These are phyloP conservation scores for Bidens hawaiensis DNA, from an alignment of 140 eudicot genomes.

Conservation along the genomic window DNA sequence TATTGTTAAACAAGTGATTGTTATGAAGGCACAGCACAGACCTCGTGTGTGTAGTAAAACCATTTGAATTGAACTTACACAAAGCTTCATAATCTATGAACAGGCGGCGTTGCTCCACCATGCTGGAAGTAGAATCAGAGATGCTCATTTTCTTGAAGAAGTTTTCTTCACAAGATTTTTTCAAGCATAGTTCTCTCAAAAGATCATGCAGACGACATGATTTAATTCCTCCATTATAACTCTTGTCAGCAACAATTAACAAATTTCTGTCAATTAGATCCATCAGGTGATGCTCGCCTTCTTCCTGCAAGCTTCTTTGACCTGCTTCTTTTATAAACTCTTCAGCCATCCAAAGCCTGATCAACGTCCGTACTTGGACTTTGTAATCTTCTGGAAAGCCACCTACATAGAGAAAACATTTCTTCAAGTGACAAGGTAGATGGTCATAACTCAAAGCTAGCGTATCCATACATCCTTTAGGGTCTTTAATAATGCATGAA, in stretches of 20 bases:
- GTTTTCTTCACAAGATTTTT: conserved; percentile 9
- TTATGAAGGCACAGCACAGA: no score
- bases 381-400: conserved; percentile 26
- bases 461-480: neutral
- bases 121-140: neutral
- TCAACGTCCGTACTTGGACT: conserved; percentile 14
- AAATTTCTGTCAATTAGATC: conserved; percentile 9
- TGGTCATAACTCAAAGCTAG: conserved; percentile 18
- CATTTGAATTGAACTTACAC: no score
- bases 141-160: neutral
- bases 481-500: neutral
- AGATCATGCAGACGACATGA: conserved; percentile 5
- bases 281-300: neutral
- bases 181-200: conserved; percentile 8
- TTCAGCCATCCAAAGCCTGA: conserved; percentile 44
- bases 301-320: conserved; percentile 6
- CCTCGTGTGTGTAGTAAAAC: no score
- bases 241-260: neutral
- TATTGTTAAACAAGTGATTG: no score
- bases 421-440: conserved; percentile 26
- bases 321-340: conserved; percentile 18
- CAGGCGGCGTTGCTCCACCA: neutral
- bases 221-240: neutral
- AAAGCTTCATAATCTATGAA: neutral
- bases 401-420: conserved; percentile 38